Evolutionary conservation across 1,139 yeast genomes (phyloP), one percentile per base, ranked within the genome.

Genomic region (Sugiyamaella sp.): DNA sequence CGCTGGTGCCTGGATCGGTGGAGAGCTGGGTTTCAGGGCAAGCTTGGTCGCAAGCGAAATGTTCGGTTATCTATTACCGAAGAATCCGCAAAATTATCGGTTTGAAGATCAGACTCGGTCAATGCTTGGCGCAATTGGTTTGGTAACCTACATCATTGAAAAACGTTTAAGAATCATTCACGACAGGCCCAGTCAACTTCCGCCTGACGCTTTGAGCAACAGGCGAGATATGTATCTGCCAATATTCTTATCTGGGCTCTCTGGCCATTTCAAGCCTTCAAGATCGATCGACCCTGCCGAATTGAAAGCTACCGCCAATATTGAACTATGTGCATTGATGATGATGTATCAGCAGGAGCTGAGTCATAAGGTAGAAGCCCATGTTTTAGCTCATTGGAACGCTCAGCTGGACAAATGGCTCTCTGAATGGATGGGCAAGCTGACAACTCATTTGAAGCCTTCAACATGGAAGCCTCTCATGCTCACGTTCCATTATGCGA

Each of bases 1-100:
- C 24, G 63, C 64, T 2, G 65, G 64, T 3, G 65, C 66, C 5
- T 63, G 64, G 65, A 51, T 63, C 2, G 66, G 65, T 2, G 64
- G 61, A 2, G 65, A 63, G 50, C 54, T 62, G 37, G 66, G 66
- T 24, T 63, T 63, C 55, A 43, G 57, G 12, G 55, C 59, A 56
- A 57, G 63, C 14, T 45, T 61, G 21, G 54, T 56, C 16, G 65
- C 66, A 10, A 61, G 63, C 40, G 60, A 60, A 19, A 51, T 58
- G 40, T 56, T 62, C 6, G 65, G 64, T 0, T 53, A 60, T 10
- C 47, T 60, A 10, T 46, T 62, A 6, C 63, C 63, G 9, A 56
- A 48, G 1, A 52, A 52, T 17, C 41, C 51, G 8, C 48, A 49
- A 9, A 38, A 52, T 4, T 54, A 41, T 24, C 49, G 46, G 20